Base-by-base conservation (phyloP, 257 asterid species). In the Capsicum chinense region DNA sequence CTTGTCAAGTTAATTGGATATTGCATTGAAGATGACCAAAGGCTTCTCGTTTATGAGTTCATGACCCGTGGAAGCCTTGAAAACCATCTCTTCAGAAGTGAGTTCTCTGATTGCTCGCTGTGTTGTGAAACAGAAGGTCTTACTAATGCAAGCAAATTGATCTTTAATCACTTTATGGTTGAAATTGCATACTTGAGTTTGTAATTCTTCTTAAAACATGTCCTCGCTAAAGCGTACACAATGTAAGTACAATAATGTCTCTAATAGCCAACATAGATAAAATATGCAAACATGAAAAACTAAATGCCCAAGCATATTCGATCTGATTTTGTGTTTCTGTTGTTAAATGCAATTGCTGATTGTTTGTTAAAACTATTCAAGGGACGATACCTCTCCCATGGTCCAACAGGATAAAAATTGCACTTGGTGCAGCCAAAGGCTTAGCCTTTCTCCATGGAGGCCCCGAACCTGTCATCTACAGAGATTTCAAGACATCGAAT, bases 31-130 rank as follows among this genome's bases (percentile, higher is more conserved):
- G 98, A 95, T 88, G 99, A 95, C 84, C 99, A 95, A 83, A 91
- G 98, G 87, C 90, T 95, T 79, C 98, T 95, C 70, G 99, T 94
- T 17, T 95, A 95, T 16, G 99, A 95, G 79, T 95, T 95, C 89
- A 94, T 95, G 99, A 90, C 98, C 17, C 96, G 99, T 62, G 98
- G 99, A 81, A 95, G 99, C 93, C 98, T 95, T 8, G 97, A 95
- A 83, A 95, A 95, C 83, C 99, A 95, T 91, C 97, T 95, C 52
- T 94, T 94, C 76, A 89, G 99, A 83, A 94, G 99, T 95, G 89
- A 90, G 98, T 90, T 47, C 15, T 80, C 5, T 56, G 5, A 10
- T 63, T 33, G 16, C 33, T 70, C 82, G 59, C 62, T 83, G 50
- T 63, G 37, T 66, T 52, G 13, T 74, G 62, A 50, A 74, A 74